Conservation (phyloP, 108 stramenopile genomes). For the Aurantiochytrium sp. region DNA sequence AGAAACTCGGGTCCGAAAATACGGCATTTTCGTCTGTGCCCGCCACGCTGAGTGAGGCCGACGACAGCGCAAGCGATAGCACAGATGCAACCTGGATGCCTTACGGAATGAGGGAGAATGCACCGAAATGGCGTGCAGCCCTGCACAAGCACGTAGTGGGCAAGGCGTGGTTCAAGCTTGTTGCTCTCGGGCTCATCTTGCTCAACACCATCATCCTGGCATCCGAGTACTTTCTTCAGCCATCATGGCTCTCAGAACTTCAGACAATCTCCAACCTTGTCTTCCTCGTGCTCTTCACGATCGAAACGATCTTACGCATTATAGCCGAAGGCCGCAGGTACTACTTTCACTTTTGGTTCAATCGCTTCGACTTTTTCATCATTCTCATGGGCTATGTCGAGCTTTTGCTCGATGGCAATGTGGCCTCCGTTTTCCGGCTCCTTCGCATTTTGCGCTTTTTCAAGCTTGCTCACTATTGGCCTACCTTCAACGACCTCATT, state of each 20-base stretch:
- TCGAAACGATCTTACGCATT: slow-evolving; percentile 48
- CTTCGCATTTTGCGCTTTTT: slow-evolving; percentile 60
- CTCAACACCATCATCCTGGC: slow-evolving; percentile 59
- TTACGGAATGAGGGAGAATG: not conserved
- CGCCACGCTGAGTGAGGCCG: no score
- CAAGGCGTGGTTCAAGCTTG: not conserved
- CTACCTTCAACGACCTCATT: slow-evolving; percentile 53
- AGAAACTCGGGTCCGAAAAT: no score
- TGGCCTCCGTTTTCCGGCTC: slow-evolving; percentile 22
- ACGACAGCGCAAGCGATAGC: no score
- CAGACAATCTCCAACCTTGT: slow-evolving; percentile 52
- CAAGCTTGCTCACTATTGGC: slow-evolving; percentile 63
- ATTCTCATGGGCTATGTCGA: slow-evolving; percentile 53
- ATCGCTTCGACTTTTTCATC: slow-evolving; percentile 56
- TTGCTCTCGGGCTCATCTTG: slow-evolving; percentile 33
- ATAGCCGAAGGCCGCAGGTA: slow-evolving; percentile 37
- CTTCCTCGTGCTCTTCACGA: slow-evolving; percentile 50
- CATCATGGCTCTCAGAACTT: not conserved
- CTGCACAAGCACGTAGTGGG: not conserved
- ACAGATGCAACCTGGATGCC: no score
- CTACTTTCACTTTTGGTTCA: slow-evolving; percentile 39
- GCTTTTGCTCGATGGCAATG: slow-evolving; percentile 18
- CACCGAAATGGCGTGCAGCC: not conserved
- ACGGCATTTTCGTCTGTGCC: no score
- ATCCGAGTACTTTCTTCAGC: slow-evolving; percentile 54